Evolutionary conservation across 345 rosid species (phyloP).

Genomic region (Eucalyptus tenuipes): DNA sequence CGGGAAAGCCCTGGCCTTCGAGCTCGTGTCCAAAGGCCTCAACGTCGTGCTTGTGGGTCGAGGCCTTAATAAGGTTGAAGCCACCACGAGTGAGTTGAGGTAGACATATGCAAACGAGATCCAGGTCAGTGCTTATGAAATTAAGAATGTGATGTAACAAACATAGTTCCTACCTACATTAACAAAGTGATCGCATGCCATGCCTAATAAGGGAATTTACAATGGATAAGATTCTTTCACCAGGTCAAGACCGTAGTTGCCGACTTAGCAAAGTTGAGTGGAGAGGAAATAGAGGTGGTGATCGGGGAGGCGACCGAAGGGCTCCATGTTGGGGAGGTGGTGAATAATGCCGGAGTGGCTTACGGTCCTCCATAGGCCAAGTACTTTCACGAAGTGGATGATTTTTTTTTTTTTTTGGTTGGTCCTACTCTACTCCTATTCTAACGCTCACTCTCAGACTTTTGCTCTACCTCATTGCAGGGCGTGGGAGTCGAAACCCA

Average conservation of each 20-base stretch:
- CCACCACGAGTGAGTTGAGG: neutral
- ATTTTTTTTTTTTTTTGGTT: too few species aligned
- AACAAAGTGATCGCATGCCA: neutral
- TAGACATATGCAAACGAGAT: neutral
- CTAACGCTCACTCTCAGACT: too few species aligned
- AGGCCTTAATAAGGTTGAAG: conserved; percentile 19
- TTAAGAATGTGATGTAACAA: neutral
- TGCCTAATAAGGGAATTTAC: neutral
- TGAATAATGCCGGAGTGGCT: conserved; percentile 25
- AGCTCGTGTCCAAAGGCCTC: conserved; percentile 25
- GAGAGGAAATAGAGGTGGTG: conserved; percentile 4
- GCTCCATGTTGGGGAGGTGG: conserved; percentile 24
- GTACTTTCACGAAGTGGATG: conserved; percentile 29
- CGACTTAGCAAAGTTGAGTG: conserved; percentile 8
- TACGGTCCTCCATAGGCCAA: conserved; percentile 1
- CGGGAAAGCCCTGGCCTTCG: conserved; percentile 31
- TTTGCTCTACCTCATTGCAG: too few species aligned
- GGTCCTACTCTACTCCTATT: too few species aligned
- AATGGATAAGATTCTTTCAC: neutral
- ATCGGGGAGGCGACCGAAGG: conserved; percentile 8
- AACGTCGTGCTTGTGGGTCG: conserved; percentile 22
- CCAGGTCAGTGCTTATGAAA: neutral
- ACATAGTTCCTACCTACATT: neutral
- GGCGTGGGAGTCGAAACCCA: too few species aligned
- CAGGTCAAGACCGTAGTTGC: conserved; percentile 2